Base-by-base conservation (phyloP, 495 filamentous ascomycete genomes). In the Tetracladium setigerum region DNA sequence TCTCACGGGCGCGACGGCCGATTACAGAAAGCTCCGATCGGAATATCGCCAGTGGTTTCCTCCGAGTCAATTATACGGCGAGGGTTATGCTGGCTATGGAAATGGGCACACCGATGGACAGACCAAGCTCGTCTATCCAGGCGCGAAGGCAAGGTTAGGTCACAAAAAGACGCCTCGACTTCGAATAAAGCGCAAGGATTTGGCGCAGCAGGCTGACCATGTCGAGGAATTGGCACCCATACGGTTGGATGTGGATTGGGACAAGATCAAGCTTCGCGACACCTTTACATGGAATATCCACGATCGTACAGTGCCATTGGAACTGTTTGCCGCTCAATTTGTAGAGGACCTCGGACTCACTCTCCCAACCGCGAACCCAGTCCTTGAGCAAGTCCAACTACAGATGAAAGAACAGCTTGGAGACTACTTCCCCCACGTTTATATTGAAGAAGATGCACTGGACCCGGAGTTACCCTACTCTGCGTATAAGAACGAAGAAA, bases 201-300 rank as follows among this genome's bases (percentile, higher is more conserved):
- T 87, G 62, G 79, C 79, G 55, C 75, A 79, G 31, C 92, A 97
- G 64, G 87, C 82, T 39, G 91, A 96, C 50, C 86, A 90, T 58
- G 71, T 85, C 14, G 92, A 98, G 60, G 86, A 95, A 55, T 70
- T 98, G 48, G 87, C 96, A 0, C 92, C 92, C 1, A 77, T 98
- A 32, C 76, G 92, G 33, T 68, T 98, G 37, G 92, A 98, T 52
- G 87, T 97, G 38, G 94, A 98, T 55, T 89, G 83, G 76, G 90
- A 96, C 49, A 94, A 94, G 67, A 79, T 96, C 55, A 91, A 95
- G 67, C 78, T 98, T 50, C 82, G 92, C 58, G 92, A 98, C 65
- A 98, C 92, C 8, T 96, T 98, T 57, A 98, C 92, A 15, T 98
- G 89, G 87, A 98, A 97, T 63, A 78, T 98, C 42, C 87, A 95